These are phyloP conservation scores for Aspergillus avenaceus DNA, from an alignment of 495 filamentous ascomycete species.

Conservation along the genomic window DNA sequence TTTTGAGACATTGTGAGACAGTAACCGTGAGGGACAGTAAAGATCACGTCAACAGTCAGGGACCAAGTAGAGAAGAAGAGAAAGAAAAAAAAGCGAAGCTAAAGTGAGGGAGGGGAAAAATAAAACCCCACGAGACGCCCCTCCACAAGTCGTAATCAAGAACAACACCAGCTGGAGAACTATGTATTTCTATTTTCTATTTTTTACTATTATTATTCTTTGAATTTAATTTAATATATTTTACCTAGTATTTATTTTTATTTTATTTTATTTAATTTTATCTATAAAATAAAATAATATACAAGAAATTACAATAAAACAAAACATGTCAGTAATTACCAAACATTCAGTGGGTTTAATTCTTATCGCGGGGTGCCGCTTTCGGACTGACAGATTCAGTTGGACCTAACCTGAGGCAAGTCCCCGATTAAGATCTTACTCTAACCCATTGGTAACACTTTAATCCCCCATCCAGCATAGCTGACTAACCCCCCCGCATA, in stretches of 20 bases:
- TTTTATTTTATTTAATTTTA: too few relatives aligned
- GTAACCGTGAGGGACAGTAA: constrained; percentile 20
- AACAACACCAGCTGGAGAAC: neutral
- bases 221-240: too few relatives aligned
- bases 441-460: neutral
- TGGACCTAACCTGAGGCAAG: neutral
- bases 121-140: constrained; percentile 1
- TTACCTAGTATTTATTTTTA: too few relatives aligned
- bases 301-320: too few relatives aligned
- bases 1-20: constrained; percentile 40
- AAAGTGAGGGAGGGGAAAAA: constrained; percentile 2
- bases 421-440: constrained; percentile 1
- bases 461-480: neutral
- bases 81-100: neutral
- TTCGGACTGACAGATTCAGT: constrained; percentile 6
- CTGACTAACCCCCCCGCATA: constrained; percentile 5
- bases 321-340: too few relatives aligned
- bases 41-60: constrained; percentile 4
- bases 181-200: too few relatives aligned
- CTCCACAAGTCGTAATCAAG: neutral
- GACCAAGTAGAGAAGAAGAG: neutral
- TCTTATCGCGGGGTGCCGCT: constrained; percentile 14
- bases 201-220: too few relatives aligned
- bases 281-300: too few relatives aligned
- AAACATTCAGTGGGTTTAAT: too few relatives aligned